Base-by-base conservation (phyloP, 306 rosid genomes). In the Quercus parvula region DNA sequence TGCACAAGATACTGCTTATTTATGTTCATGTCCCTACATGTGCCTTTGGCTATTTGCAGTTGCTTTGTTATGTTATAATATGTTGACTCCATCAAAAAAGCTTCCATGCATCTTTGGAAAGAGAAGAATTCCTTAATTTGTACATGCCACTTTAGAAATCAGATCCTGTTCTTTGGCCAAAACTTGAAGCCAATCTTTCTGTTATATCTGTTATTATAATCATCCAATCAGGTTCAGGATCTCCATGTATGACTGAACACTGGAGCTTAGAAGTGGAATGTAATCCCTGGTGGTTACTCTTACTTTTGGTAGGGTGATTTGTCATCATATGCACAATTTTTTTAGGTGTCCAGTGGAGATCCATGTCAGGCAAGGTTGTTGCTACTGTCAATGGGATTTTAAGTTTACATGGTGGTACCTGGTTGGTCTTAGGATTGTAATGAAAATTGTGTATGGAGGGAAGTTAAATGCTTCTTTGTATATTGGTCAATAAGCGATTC, bases 1-100 rank as follows among this genome's bases (percentile, higher is more conserved):
- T 51, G 9, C 75, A 64, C 58, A 72, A 41, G 77, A 38, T 59
- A 41, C 78, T 77, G 78, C 46, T 33, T 61, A 64, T 67, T 61
- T 38, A 56, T 76, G 25, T 70, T 17, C 25, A 25, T 67, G 41
- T 75, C 59, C 49, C 78, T 35, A 62, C 18, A 33, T 56, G 54
- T 12, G 80, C 76, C 69, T 78, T 18, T 64, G 79, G 69, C 69
- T 38, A 46, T 77, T 75, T 79, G 76, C 41, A 30, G 22, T 30
- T 35, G 52, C 52, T 68, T 30, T 33, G 71, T 18, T 33, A 7
- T 67, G 27, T 35, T 31, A 17, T 19, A 19, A 49, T 17, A 49
- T 49, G 54, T 49, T 49, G 54, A 49, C 14, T 27, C 14, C 27
- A 10, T 24, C 31, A 59, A 24, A 24, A 59, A 59, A 59, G 15